Evolutionary conservation across 345 rosid species (phyloP).

Genomic region (Cardamine resedifolia): DNA sequence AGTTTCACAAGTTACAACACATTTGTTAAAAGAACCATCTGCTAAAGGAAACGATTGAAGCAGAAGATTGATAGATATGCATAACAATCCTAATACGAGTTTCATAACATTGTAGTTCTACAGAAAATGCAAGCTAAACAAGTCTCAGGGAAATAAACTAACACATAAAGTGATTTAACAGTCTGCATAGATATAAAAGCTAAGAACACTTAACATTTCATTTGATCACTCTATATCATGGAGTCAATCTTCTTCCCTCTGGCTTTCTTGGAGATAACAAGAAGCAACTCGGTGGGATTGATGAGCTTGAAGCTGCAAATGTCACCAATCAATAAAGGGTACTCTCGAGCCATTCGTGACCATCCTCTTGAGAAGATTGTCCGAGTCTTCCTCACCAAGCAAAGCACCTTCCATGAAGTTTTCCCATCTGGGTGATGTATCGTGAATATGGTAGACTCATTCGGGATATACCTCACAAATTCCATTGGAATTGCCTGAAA

Average conservation of each 20-base stretch:
- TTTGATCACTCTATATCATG: constrained; percentile 1
- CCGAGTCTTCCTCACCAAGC: constrained; percentile 19
- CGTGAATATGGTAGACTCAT: background rate
- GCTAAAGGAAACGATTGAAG: background rate
- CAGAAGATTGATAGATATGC: background rate
- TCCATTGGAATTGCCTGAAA: constrained; percentile 25
- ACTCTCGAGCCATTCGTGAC: constrained; percentile 20
- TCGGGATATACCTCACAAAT: constrained; percentile 13
- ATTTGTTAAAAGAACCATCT: background rate
- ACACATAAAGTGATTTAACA: background rate
- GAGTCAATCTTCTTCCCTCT: background rate
- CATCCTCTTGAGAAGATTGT: constrained; percentile 29
- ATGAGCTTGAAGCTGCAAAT: constrained; percentile 23
- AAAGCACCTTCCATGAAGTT: constrained; percentile 20
- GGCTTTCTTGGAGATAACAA: constrained; percentile 9
- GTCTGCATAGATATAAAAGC: constrained; percentile 10
- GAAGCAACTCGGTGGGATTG: constrained; percentile 20
- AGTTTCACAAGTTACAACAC: background rate
- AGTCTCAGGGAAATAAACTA: background rate
- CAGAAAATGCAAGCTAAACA: background rate
- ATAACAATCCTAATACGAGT: background rate
- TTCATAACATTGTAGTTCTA: background rate
- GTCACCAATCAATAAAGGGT: constrained; percentile 16
- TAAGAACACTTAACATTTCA: constrained; percentile 1
- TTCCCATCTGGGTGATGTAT: constrained; percentile 7